Conservation (phyloP, 2,329 filamentous ascomycete species). For the Myrmaecium sp. region DNA sequence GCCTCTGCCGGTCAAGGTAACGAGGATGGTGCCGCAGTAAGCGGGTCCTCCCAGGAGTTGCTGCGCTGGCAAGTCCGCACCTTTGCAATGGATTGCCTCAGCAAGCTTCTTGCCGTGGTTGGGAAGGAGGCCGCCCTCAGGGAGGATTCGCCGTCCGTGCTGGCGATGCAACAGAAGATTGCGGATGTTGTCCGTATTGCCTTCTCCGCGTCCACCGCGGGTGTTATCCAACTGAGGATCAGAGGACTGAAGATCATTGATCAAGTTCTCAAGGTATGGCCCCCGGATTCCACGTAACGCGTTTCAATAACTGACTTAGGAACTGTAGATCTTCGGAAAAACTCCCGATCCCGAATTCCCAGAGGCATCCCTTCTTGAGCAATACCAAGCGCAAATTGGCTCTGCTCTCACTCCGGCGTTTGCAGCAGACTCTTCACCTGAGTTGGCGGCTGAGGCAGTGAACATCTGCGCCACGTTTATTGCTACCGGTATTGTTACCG, state of each 20-base stretch:
- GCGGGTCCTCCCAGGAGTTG: slow-evolving; percentile 53
- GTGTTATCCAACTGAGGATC: slow-evolving; percentile 75
- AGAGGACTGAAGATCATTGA: slow-evolving; percentile 90
- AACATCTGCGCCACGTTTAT: slow-evolving; percentile 98
- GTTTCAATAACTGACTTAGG: slow-evolving; percentile 1
- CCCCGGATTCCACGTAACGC: neutral
- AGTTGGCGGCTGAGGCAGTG: slow-evolving; percentile 86
- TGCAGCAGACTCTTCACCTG: slow-evolving; percentile 85
- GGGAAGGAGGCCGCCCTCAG: slow-evolving; percentile 63
- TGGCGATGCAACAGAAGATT: slow-evolving; percentile 63
- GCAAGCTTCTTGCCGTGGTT: slow-evolving; percentile 64
- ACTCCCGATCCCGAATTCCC: slow-evolving; percentile 92
- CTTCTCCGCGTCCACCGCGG: slow-evolving; percentile 90
- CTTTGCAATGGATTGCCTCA: slow-evolving; percentile 80
- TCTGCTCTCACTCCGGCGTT: slow-evolving; percentile 94
- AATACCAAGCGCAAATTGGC: slow-evolving; percentile 96
- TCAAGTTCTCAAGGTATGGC: slow-evolving; percentile 54
- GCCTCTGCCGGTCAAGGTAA: slow-evolving; percentile 44
- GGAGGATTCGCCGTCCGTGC: slow-evolving; percentile 61
- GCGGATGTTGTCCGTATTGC: slow-evolving; percentile 93
- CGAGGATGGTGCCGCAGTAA: slow-evolving; percentile 22
- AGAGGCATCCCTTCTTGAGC: slow-evolving; percentile 90
- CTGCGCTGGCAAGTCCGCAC: slow-evolving; percentile 90
- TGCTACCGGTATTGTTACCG: slow-evolving; percentile 89
- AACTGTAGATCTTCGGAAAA: slow-evolving; percentile 64